Conservation (phyloP, 2,329 filamentous ascomycete genomes). For the Emmonsia crescens region DNA sequence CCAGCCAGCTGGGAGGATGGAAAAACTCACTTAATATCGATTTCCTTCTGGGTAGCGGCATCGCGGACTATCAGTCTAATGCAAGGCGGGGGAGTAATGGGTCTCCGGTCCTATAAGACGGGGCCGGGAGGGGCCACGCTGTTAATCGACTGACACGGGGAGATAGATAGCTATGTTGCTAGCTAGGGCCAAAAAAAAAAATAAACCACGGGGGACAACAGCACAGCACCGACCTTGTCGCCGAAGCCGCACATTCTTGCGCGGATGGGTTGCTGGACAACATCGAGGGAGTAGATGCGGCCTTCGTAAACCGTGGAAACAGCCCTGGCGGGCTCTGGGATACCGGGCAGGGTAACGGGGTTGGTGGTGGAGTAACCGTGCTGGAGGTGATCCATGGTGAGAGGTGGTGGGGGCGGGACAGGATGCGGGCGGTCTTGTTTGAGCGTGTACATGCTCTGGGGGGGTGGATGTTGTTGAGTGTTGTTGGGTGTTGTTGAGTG, state of each 20-base stretch:
- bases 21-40: slow-evolving; percentile 63
- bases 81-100: slow-evolving; percentile 91
- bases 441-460: slow-evolving; percentile 1
- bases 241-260: slow-evolving; percentile 98
- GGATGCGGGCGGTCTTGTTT: slow-evolving; percentile 1
- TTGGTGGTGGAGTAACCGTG: slow-evolving; percentile 24
- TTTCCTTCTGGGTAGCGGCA: slow-evolving; percentile 61
- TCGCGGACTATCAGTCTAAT: slow-evolving; percentile 74
- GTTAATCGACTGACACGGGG: neutral
- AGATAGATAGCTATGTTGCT: neutral
- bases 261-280: slow-evolving; percentile 82
- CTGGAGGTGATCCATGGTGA: slow-evolving; percentile 31
- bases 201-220: no score
- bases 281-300: slow-evolving; percentile 52
- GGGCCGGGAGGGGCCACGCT: no score
- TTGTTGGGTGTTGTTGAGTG: no score
- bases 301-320: slow-evolving; percentile 33
- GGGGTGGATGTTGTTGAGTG: no score
- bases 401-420: slow-evolving; percentile 21
- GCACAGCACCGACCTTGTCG: slow-evolving; percentile 64
- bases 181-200: neutral
- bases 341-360: slow-evolving; percentile 23
- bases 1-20: neutral
- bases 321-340: slow-evolving; percentile 28
- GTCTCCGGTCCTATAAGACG: slow-evolving; percentile 68